These are phyloP conservation scores for Bassia scoparia DNA, from an alignment of 148 eudicot species.

Conservation along the genomic window DNA sequence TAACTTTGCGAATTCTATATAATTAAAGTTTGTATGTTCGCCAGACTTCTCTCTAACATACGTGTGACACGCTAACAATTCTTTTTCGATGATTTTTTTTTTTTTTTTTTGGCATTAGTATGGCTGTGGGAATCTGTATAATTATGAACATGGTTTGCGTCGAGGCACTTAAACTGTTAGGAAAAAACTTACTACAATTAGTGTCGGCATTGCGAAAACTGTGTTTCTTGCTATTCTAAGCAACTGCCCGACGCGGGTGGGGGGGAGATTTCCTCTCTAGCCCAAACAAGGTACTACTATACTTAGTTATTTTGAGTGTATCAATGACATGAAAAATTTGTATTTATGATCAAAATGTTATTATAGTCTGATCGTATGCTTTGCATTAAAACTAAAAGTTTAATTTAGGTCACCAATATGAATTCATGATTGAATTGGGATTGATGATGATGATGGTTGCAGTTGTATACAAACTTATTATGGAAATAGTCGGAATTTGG, in stretches of 20 bases:
- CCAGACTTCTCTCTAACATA: no score
- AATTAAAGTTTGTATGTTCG: no score
- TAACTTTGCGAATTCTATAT: no score
- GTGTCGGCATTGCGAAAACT: slow-evolving; percentile 43
- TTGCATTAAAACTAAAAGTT: not conserved
- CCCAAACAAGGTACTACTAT: slow-evolving; percentile 39
- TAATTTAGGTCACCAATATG: not conserved
- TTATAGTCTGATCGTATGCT: no score
- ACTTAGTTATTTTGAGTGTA: not conserved
- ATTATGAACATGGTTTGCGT: slow-evolving; percentile 64
- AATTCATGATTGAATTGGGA: not conserved
- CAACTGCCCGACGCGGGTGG: slow-evolving; percentile 61
- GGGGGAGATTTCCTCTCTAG: slow-evolving; percentile 66
- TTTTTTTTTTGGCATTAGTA: slow-evolving; percentile 27
- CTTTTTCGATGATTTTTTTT: not conserved
- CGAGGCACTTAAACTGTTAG: slow-evolving; percentile 45
- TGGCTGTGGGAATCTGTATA: slow-evolving; percentile 57
- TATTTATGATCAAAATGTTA: no score
- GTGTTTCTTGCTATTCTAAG: slow-evolving; percentile 55
- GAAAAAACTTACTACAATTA: slow-evolving; percentile 35
- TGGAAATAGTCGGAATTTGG: slow-evolving; percentile 49
- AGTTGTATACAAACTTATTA: slow-evolving; percentile 53
- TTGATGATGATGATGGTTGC: not conserved
- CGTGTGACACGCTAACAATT: no score
- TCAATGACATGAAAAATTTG: no score